Evolutionary conservation across 2,329 filamentous ascomycete genomes (phyloP), one percentile per base, ranked within the genome.

Genomic region (Xylaria polymorpha): DNA sequence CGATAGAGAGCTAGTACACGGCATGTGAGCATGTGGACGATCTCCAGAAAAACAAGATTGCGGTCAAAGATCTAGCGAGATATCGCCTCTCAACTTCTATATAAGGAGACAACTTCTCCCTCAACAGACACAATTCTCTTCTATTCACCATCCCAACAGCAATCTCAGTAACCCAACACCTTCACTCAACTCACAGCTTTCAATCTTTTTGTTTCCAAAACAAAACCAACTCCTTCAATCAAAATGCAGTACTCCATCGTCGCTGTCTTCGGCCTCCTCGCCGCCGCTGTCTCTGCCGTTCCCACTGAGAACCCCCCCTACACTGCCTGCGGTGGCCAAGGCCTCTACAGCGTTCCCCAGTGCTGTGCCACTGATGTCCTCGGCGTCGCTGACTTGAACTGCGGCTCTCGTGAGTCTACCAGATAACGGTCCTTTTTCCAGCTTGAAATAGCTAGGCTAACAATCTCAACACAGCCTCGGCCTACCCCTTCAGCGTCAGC

Each of bases 351-450:
- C 71, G 81, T 74, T 39, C 74, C 87, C 4, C 83, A 86, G 72
- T 91, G 89, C 83, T 91, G 89, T 76, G 86, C 88, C 14, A 88
- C 87, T 29, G 86, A 90, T 72, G 83, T 91, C 41, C 84, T 90
- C 46, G 77, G 76, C 9, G 68, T 78, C 20, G 76, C 76, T 22
- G 76, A 78, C 66, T 68, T 78, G 39, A 71, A 91, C 81, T 91
- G 89, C 79, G 78, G 74, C 29, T 77, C 81, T 70, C 87, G 77
- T 78, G 69, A 75, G 77, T 64, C 14, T 22, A 35, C 29, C n/a
- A 5, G 5, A 35, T 12, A 14, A 35, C 7, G 6, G 6, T 22
- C 51, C 35, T 37, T 39, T 39, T 29, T 6, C 20, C 8, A 29
- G 20, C 46, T 50, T 22, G 46, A 50, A 59, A 48, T n/a, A 53